Evolutionary conservation across 2,329 filamentous ascomycete genomes (phyloP).

Genomic region (Paradendryphiella salina): DNA sequence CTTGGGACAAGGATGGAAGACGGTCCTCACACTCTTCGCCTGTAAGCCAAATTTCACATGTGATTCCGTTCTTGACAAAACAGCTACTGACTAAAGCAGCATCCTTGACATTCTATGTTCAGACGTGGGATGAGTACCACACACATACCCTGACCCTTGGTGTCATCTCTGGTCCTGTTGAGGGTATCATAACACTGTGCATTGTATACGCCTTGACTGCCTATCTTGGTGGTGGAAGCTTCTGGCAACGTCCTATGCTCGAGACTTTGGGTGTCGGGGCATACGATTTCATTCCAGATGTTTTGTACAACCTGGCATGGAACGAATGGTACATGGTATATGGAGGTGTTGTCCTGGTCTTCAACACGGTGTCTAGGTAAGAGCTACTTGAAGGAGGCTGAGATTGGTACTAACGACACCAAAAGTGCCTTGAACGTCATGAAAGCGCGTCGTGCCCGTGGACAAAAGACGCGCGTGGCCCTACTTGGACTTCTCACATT

Average conservation of each 20-base stretch:
- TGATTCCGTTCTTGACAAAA: not conserved
- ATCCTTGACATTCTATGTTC: constrained; percentile 94
- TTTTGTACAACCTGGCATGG: constrained; percentile 78
- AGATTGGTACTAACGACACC: constrained; percentile 14
- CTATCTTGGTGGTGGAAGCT: constrained; percentile 81
- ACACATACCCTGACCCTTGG: constrained; percentile 94
- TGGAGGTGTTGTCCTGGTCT: constrained; percentile 76
- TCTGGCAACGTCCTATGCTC: constrained; percentile 88
- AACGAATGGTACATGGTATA: constrained; percentile 93
- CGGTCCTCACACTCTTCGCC: constrained; percentile 79
- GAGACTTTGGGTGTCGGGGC: constrained; percentile 69
- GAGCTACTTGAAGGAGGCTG: not conserved
- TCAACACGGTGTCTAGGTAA: constrained; percentile 76
- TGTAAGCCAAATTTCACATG: constrained; percentile 53
- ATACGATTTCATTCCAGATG: constrained; percentile 65
- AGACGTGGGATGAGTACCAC: constrained; percentile 99
- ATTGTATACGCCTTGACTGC: constrained; percentile 82
- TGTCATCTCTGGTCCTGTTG: constrained; percentile 89
- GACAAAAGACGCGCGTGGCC: constrained; percentile 71
- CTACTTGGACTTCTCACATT: constrained; percentile 84
- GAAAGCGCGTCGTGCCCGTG: constrained; percentile 72
- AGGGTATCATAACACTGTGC: constrained; percentile 85
- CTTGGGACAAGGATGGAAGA: constrained; percentile 89
- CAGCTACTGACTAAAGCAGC: constrained; percentile 52
- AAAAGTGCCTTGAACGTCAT: constrained; percentile 78